Evolutionary conservation across 345 rosid genomes (phyloP), one percentile per base, ranked within the genome.

Genomic region (Atalantia buxifolia): DNA sequence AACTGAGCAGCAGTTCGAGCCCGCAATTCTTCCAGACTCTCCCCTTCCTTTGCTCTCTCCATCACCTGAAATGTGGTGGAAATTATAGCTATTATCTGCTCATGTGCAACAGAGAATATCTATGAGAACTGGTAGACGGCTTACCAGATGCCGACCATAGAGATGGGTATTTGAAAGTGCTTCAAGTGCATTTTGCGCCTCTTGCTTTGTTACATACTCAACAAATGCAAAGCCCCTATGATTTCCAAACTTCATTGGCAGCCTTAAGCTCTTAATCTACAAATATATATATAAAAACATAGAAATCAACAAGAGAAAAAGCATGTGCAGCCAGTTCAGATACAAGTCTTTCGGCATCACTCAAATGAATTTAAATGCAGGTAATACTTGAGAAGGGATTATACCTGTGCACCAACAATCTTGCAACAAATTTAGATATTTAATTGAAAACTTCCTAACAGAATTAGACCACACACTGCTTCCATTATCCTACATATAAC

Each of bases 1-100:
- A 91, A 92, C 76, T 91, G 94, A 18, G 94, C 94, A 66, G 93
- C 92, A 22, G 95, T 92, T 79, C 97, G 88, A 70, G 87, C 86
- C 21, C 97, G 83, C 74, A 88, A 80, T 62, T 90, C 94, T 85
- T 94, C 97, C 86, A 94, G 80, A 83, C 86, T 95, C 85, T 87
- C 94, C n/a, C 95, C 95, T 88, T 97, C 98, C 67, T 94, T 92
- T 1, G 97, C 98, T 82, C 95, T 90, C 83, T 92, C 95, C 55
- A 94, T 78, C 72, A 94, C 91, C 98, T 96, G 79, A 72, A 63
- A 40, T n/a, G 56, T 19, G 61, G 40, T 9, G 2, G 16, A 14
- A 30, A 65, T 66, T 27, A 66, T 9, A 60, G 33, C 19, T 16
- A 4, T 27, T 36, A 13, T 64, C 60, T 9, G 13, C 57, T 55